Evolutionary conservation across 345 rosid species (phyloP), one percentile per base, ranked within the genome.

Genomic region (Physaria fendleri): DNA sequence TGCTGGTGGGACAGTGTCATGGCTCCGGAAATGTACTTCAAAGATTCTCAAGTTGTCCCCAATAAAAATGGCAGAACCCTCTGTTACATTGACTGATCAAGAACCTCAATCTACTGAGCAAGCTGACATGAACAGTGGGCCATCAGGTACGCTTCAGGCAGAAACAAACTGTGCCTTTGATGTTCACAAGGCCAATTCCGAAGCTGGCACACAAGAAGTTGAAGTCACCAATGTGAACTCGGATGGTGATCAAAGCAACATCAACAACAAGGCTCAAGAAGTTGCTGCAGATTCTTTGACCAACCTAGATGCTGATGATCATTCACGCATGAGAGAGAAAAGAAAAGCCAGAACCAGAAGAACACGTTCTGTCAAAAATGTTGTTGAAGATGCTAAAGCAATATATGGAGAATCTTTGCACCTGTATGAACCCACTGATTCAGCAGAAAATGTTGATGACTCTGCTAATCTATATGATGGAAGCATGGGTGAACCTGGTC

Each of bases 21-120:
- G 95, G 95, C 78, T 93, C 55, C 83, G 81, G 50, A 82, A 82
- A 64, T 88, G 97, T 77, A 88, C 93, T 21, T 81, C 97, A 29
- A 88, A 78, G 73, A 79, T 93, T 59, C 80, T 89, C 5, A 83
- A 66, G 32, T 64, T 89, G 23, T 89, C 99, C 37, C 95, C 99
- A 1, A 67, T 74, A 22, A 87, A 85, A 77, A 77, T 41, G 71
- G 6, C 52, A 24, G 90, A 79, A 51, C 56, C 69, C 28, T 66
- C 74, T 78, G 75, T 68, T 55, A 43, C n/a, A n/a, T n/a, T n/a
- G n/a, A n/a, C n/a, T n/a, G n/a, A n/a, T n/a, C n/a, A n/a, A n/a
- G n/a, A n/a, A n/a, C n/a, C n/a, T n/a, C n/a, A n/a, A n/a, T n/a
- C n/a, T n/a, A n/a, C 48, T 28, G 79, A 46, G 32, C 82, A 71